Evolutionary conservation across 2,329 filamentous ascomycete species (phyloP).

Genomic region (Zelopaecilomyces penicillatus): DNA sequence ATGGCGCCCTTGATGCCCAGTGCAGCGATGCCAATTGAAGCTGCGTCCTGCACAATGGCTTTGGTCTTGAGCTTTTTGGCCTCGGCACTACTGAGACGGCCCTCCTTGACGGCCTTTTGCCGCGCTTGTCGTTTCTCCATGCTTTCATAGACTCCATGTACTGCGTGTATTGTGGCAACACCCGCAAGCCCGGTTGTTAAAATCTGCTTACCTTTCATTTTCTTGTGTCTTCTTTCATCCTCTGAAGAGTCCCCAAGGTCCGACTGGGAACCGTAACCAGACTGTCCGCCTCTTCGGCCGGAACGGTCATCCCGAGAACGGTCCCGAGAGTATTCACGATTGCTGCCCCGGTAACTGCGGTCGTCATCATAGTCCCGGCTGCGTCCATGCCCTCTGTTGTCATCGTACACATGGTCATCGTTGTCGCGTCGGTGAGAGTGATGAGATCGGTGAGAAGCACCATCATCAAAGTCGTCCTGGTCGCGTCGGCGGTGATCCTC

Average conservation of each 20-base stretch:
- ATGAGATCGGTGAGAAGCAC: slow-evolving; percentile 30
- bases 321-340: slow-evolving; percentile 25
- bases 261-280: slow-evolving; percentile 42
- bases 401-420: slow-evolving; percentile 35
- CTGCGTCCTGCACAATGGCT: slow-evolving; percentile 48
- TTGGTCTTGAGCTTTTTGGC: slow-evolving; percentile 50
- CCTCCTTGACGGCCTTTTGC: slow-evolving; percentile 45
- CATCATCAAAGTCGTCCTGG: slow-evolving; percentile 37
- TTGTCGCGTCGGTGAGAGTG: slow-evolving; percentile 24
- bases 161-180: slow-evolving; percentile 53
- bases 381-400: slow-evolving; percentile 33
- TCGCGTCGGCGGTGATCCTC: slow-evolving; percentile 32
- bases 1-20: slow-evolving; percentile 50
- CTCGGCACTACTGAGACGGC: slow-evolving; percentile 40
- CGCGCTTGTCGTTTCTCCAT: slow-evolving; percentile 48
- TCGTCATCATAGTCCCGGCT: slow-evolving; percentile 37
- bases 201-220: slow-evolving; percentile 55
- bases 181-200: slow-evolving; percentile 48
- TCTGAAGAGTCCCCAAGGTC: slow-evolving; percentile 51
- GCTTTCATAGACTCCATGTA: slow-evolving; percentile 49
- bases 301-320: slow-evolving; percentile 9
- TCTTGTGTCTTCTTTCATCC: slow-evolving; percentile 45
- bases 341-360: slow-evolving; percentile 32
- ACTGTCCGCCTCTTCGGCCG: slow-evolving; percentile 30
- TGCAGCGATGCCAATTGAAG: slow-evolving; percentile 50